Base-by-base conservation (phyloP, 345 rosid genomes). In the Eucalyptus grandis region DNA sequence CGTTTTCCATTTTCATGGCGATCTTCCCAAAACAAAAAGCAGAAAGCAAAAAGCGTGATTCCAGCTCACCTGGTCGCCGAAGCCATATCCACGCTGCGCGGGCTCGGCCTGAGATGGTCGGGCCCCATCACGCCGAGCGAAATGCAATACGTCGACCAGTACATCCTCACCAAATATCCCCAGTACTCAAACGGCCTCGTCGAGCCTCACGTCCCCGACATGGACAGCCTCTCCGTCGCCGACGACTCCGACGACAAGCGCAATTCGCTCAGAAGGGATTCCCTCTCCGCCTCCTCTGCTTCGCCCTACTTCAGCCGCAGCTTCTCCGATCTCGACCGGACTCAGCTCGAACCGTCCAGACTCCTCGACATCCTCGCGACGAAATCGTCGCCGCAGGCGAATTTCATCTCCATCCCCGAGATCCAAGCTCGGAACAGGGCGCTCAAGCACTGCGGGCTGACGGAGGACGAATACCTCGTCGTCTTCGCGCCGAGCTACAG, bases 61-160 rank as follows among this genome's bases (percentile, higher is more conserved):
- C 96, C 96, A 27, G 95, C 96, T 30, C 93, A 95, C 88, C 24
- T 95, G 37, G 89, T 95, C 58, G 96, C 95, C 15, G 96, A 94
- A 90, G 96, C 96, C 77, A 95, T 95, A 62, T 92, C 95, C 17
- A 93, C 95, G 3, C 89, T 95, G 56, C 91, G 90, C 3, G 95
- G 96, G 11, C 93, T 96, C 49, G 96, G 93, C 92, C 93, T 96
- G 37, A 91, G 98, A 88, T 96, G 98, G 95, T 96, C 96, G 11
- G 96, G 95, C 12, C 96, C 98, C 8, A 96, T 95, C 86, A 96
- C 98, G 3, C 95, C 93, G 3, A 90, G 89, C 12, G 98, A 96
- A 92, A 95, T 95, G 95, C 93, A 91, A 51, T 95, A 93, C 65
- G 96, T 96, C 30, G 92, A 93, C 72, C 98, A 96, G 34, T 96